phyloP scores from a whole-genome alignment of 2,329 filamentous ascomycete species.

The Stemphylium beticola region DNA sequence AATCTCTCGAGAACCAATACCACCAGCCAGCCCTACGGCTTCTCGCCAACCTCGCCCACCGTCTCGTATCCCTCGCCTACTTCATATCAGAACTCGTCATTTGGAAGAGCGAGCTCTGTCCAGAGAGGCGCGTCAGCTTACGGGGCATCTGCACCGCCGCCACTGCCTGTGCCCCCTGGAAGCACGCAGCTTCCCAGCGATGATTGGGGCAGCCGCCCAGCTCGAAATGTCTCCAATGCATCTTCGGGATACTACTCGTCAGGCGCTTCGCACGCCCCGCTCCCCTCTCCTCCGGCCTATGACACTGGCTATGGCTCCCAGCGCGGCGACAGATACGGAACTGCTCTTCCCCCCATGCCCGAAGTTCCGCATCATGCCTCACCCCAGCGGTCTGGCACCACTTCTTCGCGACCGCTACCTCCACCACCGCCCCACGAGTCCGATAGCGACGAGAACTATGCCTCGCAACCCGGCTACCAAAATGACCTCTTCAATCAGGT shows the following conservation, averaged over 20 bases:
- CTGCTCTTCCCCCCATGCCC: conserved; percentile 55
- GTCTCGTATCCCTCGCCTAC: conserved; percentile 39
- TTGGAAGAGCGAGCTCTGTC: conserved; percentile 40
- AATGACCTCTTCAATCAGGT: conserved; percentile 66
- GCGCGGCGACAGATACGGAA: conserved; percentile 39
- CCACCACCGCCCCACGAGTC: conserved; percentile 65
- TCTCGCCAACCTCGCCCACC: conserved; percentile 45
- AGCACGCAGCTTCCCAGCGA: conserved; percentile 41
- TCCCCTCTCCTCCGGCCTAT: conserved; percentile 44
- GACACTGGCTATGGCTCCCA: conserved; percentile 38
- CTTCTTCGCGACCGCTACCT: conserved; percentile 64
- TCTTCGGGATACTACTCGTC: conserved; percentile 42
- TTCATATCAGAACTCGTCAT: conserved; percentile 41
- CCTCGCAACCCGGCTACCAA: conserved; percentile 49
- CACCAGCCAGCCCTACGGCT: conserved; percentile 45
- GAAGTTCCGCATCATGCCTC: conserved; percentile 58
- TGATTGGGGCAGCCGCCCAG: conserved; percentile 45
- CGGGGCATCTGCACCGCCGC: conserved; percentile 45
- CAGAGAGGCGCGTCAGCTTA: conserved; percentile 42
- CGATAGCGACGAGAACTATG: conserved; percentile 51
- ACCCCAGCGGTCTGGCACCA: conserved; percentile 59
- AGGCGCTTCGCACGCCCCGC: conserved; percentile 39
- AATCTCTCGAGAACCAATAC: conserved; percentile 39
- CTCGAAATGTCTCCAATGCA: conserved; percentile 35
- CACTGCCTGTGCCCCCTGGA: conserved; percentile 44